Base-by-base conservation (phyloP, 495 filamentous ascomycete genomes). In the Podospora pseudoanserina region DNA sequence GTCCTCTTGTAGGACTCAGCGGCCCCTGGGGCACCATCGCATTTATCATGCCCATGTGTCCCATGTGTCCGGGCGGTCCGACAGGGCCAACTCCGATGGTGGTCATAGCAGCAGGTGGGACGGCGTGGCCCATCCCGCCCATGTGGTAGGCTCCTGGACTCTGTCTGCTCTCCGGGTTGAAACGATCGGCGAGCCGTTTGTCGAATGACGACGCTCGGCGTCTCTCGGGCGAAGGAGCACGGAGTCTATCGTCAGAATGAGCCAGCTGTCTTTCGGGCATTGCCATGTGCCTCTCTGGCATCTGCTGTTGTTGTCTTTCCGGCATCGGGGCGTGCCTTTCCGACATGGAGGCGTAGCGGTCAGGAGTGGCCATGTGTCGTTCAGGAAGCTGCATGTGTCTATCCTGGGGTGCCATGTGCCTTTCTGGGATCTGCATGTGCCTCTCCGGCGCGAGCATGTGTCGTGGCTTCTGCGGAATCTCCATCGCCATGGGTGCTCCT, bases 131-230 rank as follows among this genome's bases (percentile, higher is more conserved):
- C 18, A 20, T 20, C 15, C 61, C 61, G 5, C 18, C 16, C n/a
- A 39, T 32, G 27, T 28, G 61, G 55, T 20, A 58, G 6, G n/a
- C 55, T 5, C 30, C 58, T 18, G 68, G 73, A 26, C 32, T 65
- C 9, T 72, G 71, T 56, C 75, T 69, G 64, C 64, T 75, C 18
- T 80, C 81, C 20, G 77, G 73, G 30, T 82, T 82, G 68, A 84
- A 80, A 57, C 82, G 75, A 65, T 78, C 79, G 18, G 79, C 81
- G 19, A 84, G 76, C 23, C 79, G 78, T 57, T 79, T 74, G 63
- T 84, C 81, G 65, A 82, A 72, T 28, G 80, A 81, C 6, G 71
- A 74, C n/a, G 72, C 72, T 39, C 72, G 73, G 16, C 72, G 68
- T 65, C 67, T 70, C 16, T 75, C 72, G 18, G 72, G 66, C 3